Evolutionary conservation across 2,329 filamentous ascomycete species (phyloP).

Genomic region (Penicillium griseofulvum): DNA sequence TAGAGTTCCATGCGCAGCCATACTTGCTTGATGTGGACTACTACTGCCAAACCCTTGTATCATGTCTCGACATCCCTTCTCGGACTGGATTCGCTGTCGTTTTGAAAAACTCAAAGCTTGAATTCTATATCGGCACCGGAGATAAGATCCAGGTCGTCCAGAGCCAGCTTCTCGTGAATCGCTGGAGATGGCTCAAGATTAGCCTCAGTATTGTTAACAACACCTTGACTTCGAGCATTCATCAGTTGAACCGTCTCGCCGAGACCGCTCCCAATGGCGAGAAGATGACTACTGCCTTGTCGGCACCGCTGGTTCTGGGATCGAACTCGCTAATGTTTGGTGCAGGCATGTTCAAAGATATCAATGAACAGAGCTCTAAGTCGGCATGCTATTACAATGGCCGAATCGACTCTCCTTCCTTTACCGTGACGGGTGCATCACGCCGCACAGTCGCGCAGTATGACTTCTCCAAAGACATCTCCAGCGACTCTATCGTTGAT

Average conservation of each 20-base stretch:
- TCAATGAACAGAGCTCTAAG: not conserved
- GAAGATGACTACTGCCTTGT: not conserved
- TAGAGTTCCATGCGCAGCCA: not conserved
- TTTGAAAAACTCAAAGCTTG: not conserved
- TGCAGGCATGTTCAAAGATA: not conserved
- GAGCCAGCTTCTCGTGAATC: not conserved
- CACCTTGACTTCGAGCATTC: not conserved
- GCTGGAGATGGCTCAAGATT: not conserved
- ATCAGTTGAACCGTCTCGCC: not conserved
- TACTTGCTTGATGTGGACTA: not conserved
- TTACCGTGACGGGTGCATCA: not conserved
- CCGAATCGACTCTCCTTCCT: not conserved
- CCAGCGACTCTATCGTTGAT: constrained; percentile 8
- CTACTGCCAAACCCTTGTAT: not conserved
- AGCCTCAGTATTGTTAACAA: not conserved
- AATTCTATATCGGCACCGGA: not conserved
- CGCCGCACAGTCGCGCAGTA: not conserved
- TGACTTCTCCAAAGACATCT: not conserved
- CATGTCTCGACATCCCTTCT: not conserved
- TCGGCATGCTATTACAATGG: not conserved
- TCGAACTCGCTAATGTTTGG: not conserved
- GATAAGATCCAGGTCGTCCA: not conserved
- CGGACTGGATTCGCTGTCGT: not conserved
- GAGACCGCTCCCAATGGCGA: not conserved
- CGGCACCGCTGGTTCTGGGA: not conserved